phyloP scores from a whole-genome alignment of 768 basidiomycete genomes.

The Nevesoporus exiguus region DNA sequence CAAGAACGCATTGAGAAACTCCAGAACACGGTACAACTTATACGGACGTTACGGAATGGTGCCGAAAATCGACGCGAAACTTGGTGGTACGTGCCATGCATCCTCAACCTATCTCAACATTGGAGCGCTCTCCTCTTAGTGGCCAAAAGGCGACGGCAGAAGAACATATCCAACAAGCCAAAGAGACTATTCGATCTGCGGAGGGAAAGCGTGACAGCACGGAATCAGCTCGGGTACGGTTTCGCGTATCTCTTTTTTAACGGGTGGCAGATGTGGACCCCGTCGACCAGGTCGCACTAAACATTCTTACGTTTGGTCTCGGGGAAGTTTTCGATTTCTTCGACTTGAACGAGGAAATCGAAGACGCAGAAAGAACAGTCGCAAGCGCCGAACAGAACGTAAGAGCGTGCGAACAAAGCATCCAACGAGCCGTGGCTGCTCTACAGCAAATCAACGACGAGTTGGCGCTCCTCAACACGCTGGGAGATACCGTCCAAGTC shows the following conservation, averaged over 20 bases:
- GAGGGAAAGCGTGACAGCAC: constrained; percentile 9
- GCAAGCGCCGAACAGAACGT: constrained; percentile 4
- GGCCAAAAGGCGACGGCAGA: constrained; percentile 2
- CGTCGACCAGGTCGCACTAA: constrained; percentile 9
- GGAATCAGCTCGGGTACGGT: constrained; percentile 15
- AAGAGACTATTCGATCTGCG: constrained; percentile 9
- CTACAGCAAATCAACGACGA: constrained; percentile 1
- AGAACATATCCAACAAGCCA: constrained; percentile 10
- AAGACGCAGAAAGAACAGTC: constrained; percentile 4
- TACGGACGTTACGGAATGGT: background rate
- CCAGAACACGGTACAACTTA: background rate
- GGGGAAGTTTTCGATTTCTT: constrained; percentile 17
- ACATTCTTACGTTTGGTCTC: constrained; percentile 13
- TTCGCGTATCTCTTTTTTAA: background rate
- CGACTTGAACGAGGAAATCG: constrained; percentile 16
- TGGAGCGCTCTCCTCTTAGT: background rate
- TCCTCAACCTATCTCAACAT: background rate
- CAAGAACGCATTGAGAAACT: constrained; percentile 3
- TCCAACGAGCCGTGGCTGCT: constrained; percentile 5
- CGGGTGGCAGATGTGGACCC: background rate
- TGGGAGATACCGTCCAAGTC: background rate
- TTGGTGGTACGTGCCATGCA: constrained; percentile 5
- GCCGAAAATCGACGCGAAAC: background rate
- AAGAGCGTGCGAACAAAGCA: constrained; percentile 3
- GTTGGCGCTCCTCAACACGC: constrained; percentile 1